Conservation (phyloP, 768 basidiomycete genomes). For the Hypholoma sublateritium region DNA sequence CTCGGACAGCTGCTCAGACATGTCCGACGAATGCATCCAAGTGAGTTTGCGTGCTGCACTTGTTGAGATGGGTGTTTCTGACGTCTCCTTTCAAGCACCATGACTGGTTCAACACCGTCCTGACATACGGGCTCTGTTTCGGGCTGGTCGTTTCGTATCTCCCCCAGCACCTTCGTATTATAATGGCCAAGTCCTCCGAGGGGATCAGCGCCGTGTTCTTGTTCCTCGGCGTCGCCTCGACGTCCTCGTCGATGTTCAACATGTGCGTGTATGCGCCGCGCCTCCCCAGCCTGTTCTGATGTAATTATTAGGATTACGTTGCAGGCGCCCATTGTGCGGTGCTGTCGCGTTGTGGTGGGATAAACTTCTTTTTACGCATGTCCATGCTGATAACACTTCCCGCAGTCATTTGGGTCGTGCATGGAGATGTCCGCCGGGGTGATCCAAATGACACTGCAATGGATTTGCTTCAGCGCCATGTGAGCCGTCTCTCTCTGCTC, state of each 20-base stretch:
- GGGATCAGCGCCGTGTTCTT: conserved; percentile 93
- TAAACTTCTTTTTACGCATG: conserved; percentile 6
- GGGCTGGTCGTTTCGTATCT: conserved; percentile 83
- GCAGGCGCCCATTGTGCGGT: conserved; percentile 80
- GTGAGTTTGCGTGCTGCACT: not conserved
- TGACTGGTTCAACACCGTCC: conserved; percentile 67
- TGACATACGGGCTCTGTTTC: conserved; percentile 62
- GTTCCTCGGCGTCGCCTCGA: conserved; percentile 83
- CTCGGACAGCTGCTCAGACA: no score
- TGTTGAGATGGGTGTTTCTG: not conserved
- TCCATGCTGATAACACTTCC: not conserved
- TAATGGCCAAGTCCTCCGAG: conserved; percentile 73
- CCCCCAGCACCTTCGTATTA: conserved; percentile 86
- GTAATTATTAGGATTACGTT: conserved; percentile 62
- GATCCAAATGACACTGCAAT: conserved; percentile 79
- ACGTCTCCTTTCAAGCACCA: conserved; percentile 48
- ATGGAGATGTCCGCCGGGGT: conserved; percentile 81
- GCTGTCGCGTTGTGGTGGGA: conserved; percentile 76
- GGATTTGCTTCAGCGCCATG: conserved; percentile 85
- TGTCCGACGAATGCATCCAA: no score
- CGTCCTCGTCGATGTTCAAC: conserved; percentile 82
- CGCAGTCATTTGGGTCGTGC: conserved; percentile 70
- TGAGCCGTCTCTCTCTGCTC: conserved; percentile 36
- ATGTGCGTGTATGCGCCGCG: conserved; percentile 47
- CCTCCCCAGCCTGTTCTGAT: not conserved